phyloP scores from a whole-genome alignment of 371 early-diverging fungal species.

The Saksenaea oblongispora region DNA sequence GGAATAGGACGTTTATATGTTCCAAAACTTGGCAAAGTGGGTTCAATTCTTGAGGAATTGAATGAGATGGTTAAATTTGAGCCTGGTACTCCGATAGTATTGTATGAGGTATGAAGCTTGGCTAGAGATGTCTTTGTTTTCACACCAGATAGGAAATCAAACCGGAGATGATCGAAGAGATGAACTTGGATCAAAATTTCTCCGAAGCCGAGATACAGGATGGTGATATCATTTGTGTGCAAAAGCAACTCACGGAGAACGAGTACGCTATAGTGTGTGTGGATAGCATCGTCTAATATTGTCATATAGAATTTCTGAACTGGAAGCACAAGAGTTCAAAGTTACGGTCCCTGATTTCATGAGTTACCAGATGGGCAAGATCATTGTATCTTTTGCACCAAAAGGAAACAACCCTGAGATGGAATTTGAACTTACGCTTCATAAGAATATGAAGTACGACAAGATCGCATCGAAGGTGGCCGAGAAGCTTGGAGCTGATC shows the following conservation, averaged over 20 bases:
- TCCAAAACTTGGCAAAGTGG: conserved; percentile 51
- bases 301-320: conserved; percentile 35
- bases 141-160: conserved; percentile 70
- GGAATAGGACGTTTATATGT: conserved; percentile 47
- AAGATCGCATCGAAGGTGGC: conserved; percentile 24
- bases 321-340: conserved; percentile 27
- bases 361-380: conserved; percentile 69
- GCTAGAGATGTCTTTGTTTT: neutral
- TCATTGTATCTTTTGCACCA: conserved; percentile 71
- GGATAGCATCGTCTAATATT: neutral
- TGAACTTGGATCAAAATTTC: conserved; percentile 69
- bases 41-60: conserved; percentile 62
- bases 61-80: conserved; percentile 58
- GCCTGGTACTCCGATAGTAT: conserved; percentile 50
- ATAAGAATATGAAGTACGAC: conserved; percentile 24
- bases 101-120: conserved; percentile 65
- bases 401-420: conserved; percentile 25
- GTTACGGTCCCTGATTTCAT: conserved; percentile 70
- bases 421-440: conserved; percentile 27
- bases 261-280: conserved; percentile 52
- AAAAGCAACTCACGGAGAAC: conserved; percentile 53
- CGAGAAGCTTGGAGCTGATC: conserved; percentile 20
- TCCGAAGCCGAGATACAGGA: conserved; percentile 77
- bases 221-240: conserved; percentile 92
- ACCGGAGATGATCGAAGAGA: conserved; percentile 82